phyloP scores from a whole-genome alignment of 1,284 basidiomycete genomes.

The Trichosporon sp. region DNA sequence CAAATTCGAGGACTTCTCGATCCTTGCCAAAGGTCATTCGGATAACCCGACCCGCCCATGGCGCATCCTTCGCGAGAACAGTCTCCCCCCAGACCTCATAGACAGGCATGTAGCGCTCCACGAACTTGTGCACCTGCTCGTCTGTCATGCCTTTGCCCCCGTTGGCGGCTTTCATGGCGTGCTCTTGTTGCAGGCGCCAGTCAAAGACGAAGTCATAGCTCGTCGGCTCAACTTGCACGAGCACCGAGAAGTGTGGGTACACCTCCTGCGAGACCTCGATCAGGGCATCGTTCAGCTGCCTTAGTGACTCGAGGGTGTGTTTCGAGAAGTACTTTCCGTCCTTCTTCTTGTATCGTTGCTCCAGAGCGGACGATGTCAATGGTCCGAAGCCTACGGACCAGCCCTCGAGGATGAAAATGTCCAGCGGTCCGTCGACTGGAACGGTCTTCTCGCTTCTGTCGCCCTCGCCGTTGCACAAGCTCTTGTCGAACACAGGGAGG shows the following conservation, averaged over 20 bases:
- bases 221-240: constrained; percentile 34
- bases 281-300: constrained; percentile 32
- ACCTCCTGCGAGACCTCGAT: constrained; percentile 21
- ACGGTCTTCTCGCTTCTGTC: constrained; percentile 59
- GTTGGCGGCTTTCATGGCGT: constrained; percentile 72
- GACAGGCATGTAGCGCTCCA: constrained; percentile 43
- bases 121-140: constrained; percentile 64
- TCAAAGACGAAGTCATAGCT: constrained; percentile 38
- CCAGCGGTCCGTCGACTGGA: constrained; percentile 53
- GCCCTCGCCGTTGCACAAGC: constrained; percentile 67
- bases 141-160: constrained; percentile 85
- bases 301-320: constrained; percentile 24
- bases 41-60: constrained; percentile 32
- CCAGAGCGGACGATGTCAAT: constrained; percentile 39
- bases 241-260: constrained; percentile 27
- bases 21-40: constrained; percentile 29
- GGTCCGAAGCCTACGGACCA: constrained; percentile 52
- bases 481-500: constrained; percentile 79
- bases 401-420: constrained; percentile 70
- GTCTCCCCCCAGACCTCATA: constrained; percentile 27
- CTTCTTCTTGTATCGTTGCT: constrained; percentile 34
- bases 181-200: constrained; percentile 83
- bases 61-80: constrained; percentile 18
- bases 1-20: constrained; percentile 30
- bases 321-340: constrained; percentile 25